Conservation (phyloP, 371 early-diverging fungal genomes). For the Mortierella polycephala region DNA sequence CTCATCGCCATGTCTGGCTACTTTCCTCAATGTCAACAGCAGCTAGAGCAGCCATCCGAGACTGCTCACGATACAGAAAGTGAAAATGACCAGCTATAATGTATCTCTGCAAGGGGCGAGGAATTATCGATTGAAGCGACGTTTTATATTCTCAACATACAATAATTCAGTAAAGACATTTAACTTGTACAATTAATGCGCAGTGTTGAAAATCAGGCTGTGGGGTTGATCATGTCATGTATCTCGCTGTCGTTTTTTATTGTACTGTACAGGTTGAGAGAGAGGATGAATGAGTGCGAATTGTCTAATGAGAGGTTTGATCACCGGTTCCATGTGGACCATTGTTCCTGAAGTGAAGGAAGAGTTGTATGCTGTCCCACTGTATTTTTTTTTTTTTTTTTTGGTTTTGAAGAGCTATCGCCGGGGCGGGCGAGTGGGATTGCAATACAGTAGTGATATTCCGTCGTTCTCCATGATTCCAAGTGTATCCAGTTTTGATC, state of each 20-base stretch:
- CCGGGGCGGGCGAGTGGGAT: too few relatives aligned
- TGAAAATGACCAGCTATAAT: not conserved
- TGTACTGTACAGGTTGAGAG: conserved; percentile 8
- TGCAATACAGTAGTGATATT: not conserved
- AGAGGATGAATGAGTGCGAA: not conserved
- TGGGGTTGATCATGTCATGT: not conserved
- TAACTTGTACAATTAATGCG: too few relatives aligned
- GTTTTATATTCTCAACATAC: not conserved
- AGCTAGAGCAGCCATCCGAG: not conserved
- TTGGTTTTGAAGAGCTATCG: not conserved
- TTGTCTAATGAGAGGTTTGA: conserved; percentile 6
- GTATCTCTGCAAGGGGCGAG: not conserved
- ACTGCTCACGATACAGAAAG: too few relatives aligned
- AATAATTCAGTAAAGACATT: too few relatives aligned
- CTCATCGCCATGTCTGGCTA: conserved; percentile 39
- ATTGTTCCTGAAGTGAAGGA: too few relatives aligned
- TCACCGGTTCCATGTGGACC: not conserved
- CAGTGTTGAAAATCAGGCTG: too few relatives aligned
- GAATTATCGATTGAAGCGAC: not conserved
- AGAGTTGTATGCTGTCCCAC: too few relatives aligned
- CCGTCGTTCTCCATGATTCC: not conserved
- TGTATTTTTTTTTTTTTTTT: not conserved
- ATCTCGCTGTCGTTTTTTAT: not conserved
- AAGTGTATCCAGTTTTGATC: too few relatives aligned
- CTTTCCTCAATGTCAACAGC: conserved; percentile 19